phyloP scores from a whole-genome alignment of 2,329 filamentous ascomycete species.

The Arthrobotrys iridis region DNA sequence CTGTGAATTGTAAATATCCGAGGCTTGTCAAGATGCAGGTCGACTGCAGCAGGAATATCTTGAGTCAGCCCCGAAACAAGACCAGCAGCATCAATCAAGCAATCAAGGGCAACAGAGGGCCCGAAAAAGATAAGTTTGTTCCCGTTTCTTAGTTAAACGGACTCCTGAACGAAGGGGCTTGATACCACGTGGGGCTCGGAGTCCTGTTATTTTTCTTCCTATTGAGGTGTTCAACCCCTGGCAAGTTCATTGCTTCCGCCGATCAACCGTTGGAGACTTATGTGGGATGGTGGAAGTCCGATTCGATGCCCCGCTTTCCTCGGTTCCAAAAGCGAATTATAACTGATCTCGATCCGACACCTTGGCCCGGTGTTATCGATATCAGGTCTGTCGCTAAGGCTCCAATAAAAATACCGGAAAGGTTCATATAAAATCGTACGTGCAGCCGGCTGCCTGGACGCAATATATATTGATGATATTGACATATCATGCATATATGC shows the following conservation, averaged over 20 bases:
- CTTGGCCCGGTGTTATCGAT: constrained; percentile 16
- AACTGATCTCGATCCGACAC: constrained; percentile 16
- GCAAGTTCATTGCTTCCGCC: neutral
- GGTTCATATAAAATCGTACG: neutral
- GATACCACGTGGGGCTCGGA: constrained; percentile 29
- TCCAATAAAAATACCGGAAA: constrained; percentile 8
- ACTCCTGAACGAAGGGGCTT: neutral
- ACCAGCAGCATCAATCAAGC: neutral
- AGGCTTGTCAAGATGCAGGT: constrained; percentile 22
- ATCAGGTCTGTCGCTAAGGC: constrained; percentile 21
- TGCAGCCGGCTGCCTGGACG: constrained; percentile 12
- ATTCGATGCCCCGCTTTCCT: constrained; percentile 40
- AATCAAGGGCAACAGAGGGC: neutral
- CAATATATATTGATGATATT: neutral
- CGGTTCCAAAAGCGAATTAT: constrained; percentile 30
- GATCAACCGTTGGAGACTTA: constrained; percentile 23
- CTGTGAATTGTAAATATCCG: constrained; percentile 2
- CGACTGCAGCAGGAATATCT: neutral
- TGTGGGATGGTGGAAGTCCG: constrained; percentile 4
- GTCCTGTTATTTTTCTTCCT: neutral
- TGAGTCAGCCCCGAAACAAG: constrained; percentile 1
- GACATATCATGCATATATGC: too few relatives aligned
- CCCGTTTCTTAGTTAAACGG: neutral
- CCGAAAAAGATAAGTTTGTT: neutral
- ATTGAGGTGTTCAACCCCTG: constrained; percentile 8